These are phyloP conservation scores for Termitomyces titanicus DNA, from an alignment of 768 basidiomycete species.

Conservation along the genomic window DNA sequence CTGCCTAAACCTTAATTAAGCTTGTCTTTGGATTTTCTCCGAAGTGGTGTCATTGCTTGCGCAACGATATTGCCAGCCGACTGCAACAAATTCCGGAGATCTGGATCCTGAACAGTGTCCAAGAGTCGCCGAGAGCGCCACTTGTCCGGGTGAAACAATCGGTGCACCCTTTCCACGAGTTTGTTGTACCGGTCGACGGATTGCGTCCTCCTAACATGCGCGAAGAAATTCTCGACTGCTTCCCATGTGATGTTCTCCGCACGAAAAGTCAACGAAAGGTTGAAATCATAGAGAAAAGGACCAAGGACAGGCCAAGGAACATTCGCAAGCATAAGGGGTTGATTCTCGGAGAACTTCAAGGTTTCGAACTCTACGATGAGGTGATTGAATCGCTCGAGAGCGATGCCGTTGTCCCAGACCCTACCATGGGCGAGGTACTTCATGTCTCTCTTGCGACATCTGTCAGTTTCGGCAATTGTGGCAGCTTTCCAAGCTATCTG, in stretches of 20 bases:
- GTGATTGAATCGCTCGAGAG: constrained; percentile 2
- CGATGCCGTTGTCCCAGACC: neutral
- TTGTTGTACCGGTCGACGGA: neutral
- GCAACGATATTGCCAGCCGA: constrained; percentile 6
- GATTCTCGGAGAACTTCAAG: constrained; percentile 19
- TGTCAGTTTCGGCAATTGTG: neutral
- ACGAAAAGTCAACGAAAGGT: neutral
- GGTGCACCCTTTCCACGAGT: constrained; percentile 1
- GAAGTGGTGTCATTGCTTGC: constrained; percentile 9
- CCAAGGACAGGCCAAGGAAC: constrained; percentile 16
- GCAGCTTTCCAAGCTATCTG: constrained; percentile 10
- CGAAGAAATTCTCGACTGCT: constrained; percentile 6
- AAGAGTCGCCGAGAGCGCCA: constrained; percentile 10
- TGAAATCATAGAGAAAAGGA: neutral
- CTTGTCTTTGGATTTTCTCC: constrained; percentile 5
- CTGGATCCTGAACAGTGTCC: constrained; percentile 1
- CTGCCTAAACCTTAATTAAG: neutral
- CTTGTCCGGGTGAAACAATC: constrained; percentile 11
- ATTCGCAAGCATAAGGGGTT: constrained; percentile 14
- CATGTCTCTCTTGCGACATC: constrained; percentile 13
- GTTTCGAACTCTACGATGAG: constrained; percentile 11
- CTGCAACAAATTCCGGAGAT: neutral
- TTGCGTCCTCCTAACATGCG: neutral
- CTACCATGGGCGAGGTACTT: neutral
- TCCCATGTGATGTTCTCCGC: constrained; percentile 5